Base-by-base conservation (phyloP, 495 filamentous ascomycete species). In the Hyaloscypha hepaticicola region DNA sequence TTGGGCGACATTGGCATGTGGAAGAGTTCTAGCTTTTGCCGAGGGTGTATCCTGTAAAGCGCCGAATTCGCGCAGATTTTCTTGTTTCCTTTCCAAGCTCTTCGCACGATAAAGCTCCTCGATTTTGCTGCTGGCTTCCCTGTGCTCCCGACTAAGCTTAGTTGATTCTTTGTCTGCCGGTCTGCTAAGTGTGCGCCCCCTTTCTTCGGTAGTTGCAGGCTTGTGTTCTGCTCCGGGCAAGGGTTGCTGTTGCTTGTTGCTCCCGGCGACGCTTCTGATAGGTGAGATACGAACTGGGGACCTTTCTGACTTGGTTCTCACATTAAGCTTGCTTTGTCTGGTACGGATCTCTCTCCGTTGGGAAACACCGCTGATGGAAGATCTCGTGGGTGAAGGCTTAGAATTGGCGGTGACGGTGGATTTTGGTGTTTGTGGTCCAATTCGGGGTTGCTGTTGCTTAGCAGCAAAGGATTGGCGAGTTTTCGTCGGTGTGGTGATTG, bases 81-180 rank as follows among this genome's bases (percentile, higher is more conserved):
- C 16, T 4, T 14, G 9, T 5, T 62, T 49, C 31, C 60, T 52
- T 59, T 69, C 58, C 53, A 65, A 57, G 25, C 61, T 62, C 21
- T 55, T 55, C 5, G 34, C 62, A 22, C 61, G 38, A 48, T 65
- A 58, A 11, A 65, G 28, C 21, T 50, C 52, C 28, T 65, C 66
- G 29, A 62, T 48, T 24, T 69, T 61, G 14, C 61, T 29, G 24
- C 62, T 58, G 12, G 61, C 48, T 21, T 63, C 56, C 19, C 34
- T 63, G 26, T 53, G 16, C 5, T 58, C 52, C 12, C n/a, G 6
- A 21, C 21, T 53, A 8, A 25, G 25, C 22, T 53, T 21, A 11
- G 27, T 29, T n/a, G 49, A 2, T n/a, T 58, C 25, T 12, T 61
- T 52, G 8, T 21, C n/a, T 11, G 7, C 31, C 21, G 21, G 45